Evolutionary conservation across 2,329 filamentous ascomycete genomes (phyloP), one percentile per base, ranked within the genome.

Genomic region (Scedosporium aurantiacum): DNA sequence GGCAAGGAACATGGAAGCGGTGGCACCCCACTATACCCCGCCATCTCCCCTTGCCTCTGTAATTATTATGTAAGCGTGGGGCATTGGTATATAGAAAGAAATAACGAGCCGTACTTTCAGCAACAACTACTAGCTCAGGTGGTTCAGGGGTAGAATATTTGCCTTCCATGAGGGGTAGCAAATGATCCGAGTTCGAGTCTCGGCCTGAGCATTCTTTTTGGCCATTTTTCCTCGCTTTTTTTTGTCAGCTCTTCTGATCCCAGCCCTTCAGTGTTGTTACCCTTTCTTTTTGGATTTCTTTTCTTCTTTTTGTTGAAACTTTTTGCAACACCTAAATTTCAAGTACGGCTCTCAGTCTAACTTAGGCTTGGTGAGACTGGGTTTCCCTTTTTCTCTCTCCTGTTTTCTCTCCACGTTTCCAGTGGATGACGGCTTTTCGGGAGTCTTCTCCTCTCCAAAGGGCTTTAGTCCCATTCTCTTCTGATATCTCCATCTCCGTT

Each of bases 121-220:
- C 50, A 27, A 54, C 23, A 10, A 10, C 50, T 12, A 28, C 2
- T 14, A 18, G 58, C 58, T 52, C 58, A 52, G 23, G 43, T 60
- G 58, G 58, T 60, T 60, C 58, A 60, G 43, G 43, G 58, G 58
- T 60, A 60, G 58, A 60, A 60, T 60, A 60, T 52, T 60, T 60
- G 58, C 58, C 58, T 60, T 60, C 58, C 58, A 60, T 59, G 21
- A 28, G 57, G 57, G 18, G 23, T 59, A 60, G 58, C 58, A 60
- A 60, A 52, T 52, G 58, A 60, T 52, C 58, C 43, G 58, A 52
- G 58, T 60, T 60, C 58, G 58, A 60, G 43, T 60, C 58, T 52
- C 58, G 43, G 58, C 43, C 25, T 52, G 58, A 52, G 58, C 58
- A 60, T 10, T 47, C 27, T 5, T 60, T 60, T 60, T 54, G 32